Evolutionary conservation across 2,329 filamentous ascomycete species (phyloP), one percentile per base, ranked within the genome.

Genomic region (Sporothrix inflata): DNA sequence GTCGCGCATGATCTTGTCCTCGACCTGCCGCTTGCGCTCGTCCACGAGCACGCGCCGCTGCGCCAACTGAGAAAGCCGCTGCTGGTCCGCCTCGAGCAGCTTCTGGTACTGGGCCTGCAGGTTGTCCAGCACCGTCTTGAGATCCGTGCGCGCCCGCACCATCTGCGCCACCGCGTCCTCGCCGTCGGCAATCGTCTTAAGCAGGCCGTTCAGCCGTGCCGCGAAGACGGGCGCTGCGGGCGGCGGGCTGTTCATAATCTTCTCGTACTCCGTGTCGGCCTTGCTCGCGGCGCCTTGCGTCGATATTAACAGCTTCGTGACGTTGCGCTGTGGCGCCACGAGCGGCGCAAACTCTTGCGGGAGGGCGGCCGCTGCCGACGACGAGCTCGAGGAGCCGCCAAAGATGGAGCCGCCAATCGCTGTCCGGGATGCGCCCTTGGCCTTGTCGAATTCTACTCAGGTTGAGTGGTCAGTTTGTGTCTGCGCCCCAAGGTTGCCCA

Each of bases 181-280:
- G 3, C 96, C 96, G 75, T 89, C 93, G 24, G 94, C 93, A 21
- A 99, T 87, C 7, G 90, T 92, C 83, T 96, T 98, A 70, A 98
- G 87, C n/a, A 99, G 86, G 2, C 93, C 92, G 75, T 93, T 94
- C 9, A 99, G 88, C 38, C 94, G 91, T 16, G 95, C 95, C 1
- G 96, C 96, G 78, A 97, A 93, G 24, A 99, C 94, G 0, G 96
- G 94, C 0, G 94, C 91, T 0, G 94, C 92, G 0, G 95, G 94
- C 71, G 90, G 60, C 42, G 67, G 27, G 45, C 70, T 66, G 65
- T 74, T 71, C 51, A 75, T 92, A 78, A 97, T 86, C 80, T 95
- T 97, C 68, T 92, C 89, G 78, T 94, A 98, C 76, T 98, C 95
- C 75, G 90, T 85, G 75, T 92, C 91, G 60, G 95, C 94, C 14